Conservation (phyloP, 352 stramenopile species). For the Phytophthora ramorum region DNA sequence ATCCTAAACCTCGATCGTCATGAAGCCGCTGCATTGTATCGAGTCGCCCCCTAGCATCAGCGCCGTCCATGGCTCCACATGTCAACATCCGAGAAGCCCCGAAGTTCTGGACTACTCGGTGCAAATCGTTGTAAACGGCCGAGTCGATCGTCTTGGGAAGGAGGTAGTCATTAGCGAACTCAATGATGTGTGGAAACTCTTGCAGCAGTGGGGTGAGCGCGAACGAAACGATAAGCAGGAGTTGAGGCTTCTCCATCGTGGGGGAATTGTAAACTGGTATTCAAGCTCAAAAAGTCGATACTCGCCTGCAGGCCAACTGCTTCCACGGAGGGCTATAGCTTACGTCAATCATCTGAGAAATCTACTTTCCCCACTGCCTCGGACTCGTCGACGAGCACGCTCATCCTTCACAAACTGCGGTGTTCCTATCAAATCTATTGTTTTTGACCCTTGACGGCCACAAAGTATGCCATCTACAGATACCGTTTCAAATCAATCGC, state of each 20-base stretch:
- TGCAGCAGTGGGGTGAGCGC: not conserved
- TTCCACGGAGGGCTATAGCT: too few species aligned
- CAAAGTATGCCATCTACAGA: too few species aligned
- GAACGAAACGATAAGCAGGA: not conserved
- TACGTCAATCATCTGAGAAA: too few species aligned
- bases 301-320: too few species aligned
- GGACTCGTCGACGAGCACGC: too few species aligned
- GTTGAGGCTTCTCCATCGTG: not conserved
- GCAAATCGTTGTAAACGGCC: not conserved
- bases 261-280: not conserved
- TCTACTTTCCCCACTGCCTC: too few species aligned
- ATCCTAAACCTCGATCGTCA: not conserved
- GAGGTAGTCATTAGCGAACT: not conserved
- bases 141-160: not conserved
- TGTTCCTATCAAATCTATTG: too few species aligned
- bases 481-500: slow-evolving; percentile 20
- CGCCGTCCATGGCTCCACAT: not conserved
- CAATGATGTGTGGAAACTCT: not conserved
- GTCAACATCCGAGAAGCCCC: not conserved
- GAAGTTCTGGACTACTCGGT: not conserved
- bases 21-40: not conserved
- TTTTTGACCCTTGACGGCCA: too few species aligned
- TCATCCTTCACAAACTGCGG: too few species aligned
- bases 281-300: too few species aligned
- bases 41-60: not conserved